A percentile compares a stretch with the other conserved stretches of the same genome.
Conservation (phyloP, 352 stramenopile species). For the Phytophthora cactorum region DNA sequence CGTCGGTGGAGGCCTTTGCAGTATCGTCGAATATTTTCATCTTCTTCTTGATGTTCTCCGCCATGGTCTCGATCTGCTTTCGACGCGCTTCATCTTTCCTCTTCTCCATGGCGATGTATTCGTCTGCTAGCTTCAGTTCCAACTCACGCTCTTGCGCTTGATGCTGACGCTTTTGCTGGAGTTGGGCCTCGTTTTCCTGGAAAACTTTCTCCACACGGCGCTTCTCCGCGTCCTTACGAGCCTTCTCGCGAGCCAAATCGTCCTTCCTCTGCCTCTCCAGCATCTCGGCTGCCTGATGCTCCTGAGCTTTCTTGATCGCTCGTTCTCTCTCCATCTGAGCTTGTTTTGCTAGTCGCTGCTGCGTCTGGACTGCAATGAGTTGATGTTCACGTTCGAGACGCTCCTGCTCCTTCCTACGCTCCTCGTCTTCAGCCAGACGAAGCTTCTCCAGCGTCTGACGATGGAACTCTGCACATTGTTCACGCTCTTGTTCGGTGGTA, state of each 20-base stretch:
- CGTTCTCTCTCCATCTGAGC: constrained; percentile 59
- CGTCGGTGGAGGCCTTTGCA: constrained; percentile 68
- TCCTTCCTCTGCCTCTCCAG: constrained; percentile 62
- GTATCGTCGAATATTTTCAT: constrained; percentile 90
- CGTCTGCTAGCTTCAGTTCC: constrained; percentile 68
- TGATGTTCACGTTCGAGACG: constrained; percentile 60
- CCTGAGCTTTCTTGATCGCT: constrained; percentile 57
- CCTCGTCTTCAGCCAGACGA: constrained; percentile 54
- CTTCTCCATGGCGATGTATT: constrained; percentile 82
- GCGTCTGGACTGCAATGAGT: constrained; percentile 71
- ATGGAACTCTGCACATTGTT: constrained; percentile 58
- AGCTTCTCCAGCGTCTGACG: constrained; percentile 56
- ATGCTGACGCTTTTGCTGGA: constrained; percentile 62
- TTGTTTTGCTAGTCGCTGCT: constrained; percentile 69
- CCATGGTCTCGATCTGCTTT: constrained; percentile 75
- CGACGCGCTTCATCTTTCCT: constrained; percentile 65
- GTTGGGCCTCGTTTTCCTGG: constrained; percentile 66
- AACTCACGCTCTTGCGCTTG: constrained; percentile 61
- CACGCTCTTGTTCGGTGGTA: constrained; percentile 41
- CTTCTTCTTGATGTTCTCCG: constrained; percentile 75
- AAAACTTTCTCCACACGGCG: constrained; percentile 62
- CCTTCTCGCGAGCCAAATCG: constrained; percentile 53
- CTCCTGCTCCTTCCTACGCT: constrained; percentile 62
- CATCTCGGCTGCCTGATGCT: constrained; percentile 48
- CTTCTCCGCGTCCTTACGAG: constrained; percentile 66